Percentiles rank a stretch among this genome's conserved stretches.
These are phyloP conservation scores for Cymbopogon citratus DNA, from an alignment of 176 grass and related monocot genomes.

Conservation along the genomic window DNA sequence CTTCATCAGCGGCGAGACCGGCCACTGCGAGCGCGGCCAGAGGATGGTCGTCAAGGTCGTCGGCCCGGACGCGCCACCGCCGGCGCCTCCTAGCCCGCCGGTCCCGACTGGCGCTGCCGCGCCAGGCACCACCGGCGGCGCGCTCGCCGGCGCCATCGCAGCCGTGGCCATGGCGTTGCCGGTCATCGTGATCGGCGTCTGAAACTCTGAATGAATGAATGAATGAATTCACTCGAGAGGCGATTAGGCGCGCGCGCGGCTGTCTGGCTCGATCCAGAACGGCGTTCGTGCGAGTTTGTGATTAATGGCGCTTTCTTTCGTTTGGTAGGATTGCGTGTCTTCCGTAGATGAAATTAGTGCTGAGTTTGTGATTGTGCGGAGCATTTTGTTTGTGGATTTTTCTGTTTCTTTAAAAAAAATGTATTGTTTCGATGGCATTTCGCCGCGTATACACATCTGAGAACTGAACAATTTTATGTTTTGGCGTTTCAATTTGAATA, in stretches of 20 bases:
- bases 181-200: neutral
- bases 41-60: constrained; percentile 73
- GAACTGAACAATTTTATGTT: too few species aligned
- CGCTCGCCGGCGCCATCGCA: neutral
- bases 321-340: neutral
- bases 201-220: neutral
- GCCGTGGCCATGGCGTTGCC: neutral
- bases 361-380: neutral
- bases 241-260: neutral
- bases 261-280: neutral
- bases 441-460: neutral
- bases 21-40: constrained; percentile 79
- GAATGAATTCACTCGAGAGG: neutral
- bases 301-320: neutral
- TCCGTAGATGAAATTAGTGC: neutral
- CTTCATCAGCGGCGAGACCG: constrained; percentile 67
- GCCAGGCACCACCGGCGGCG: neutral
- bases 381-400: neutral
- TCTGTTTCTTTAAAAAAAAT: neutral
- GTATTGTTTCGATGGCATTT: neutral
- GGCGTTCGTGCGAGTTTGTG: neutral
- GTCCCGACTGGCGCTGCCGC: neutral
- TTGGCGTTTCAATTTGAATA: too few species aligned
- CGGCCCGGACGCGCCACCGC: constrained; percentile 11
- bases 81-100: constrained; percentile 25